Percentiles rank a stretch among this genome's conserved stretches.
Conservation (phyloP, 768 basidiomycete species). For the Lactarius evosmus region DNA sequence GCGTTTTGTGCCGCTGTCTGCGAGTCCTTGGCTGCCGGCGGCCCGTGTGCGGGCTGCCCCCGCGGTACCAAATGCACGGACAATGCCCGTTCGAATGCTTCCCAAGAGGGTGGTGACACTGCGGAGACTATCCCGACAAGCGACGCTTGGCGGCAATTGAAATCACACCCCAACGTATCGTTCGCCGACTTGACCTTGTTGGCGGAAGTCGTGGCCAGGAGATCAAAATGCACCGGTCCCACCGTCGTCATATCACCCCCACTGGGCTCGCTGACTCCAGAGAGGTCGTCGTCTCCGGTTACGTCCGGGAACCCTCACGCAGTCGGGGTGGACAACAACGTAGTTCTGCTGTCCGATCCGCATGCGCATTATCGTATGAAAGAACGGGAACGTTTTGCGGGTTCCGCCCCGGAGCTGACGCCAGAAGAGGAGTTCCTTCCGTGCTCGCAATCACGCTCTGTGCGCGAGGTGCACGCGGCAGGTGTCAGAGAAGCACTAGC, state of each 20-base stretch:
- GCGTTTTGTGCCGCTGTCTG: conserved; percentile 81
- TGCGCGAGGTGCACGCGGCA: conserved; percentile 68
- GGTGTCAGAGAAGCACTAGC: conserved; percentile 74
- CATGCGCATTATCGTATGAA: conserved; percentile 51
- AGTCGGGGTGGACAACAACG: conserved; percentile 32
- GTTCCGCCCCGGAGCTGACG: conserved; percentile 51
- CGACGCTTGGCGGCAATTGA: conserved; percentile 80
- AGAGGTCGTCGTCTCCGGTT: conserved; percentile 42
- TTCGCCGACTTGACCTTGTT: conserved; percentile 81
- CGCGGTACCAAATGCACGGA: conserved; percentile 34
- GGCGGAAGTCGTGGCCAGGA: conserved; percentile 84
- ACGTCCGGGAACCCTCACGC: conserved; percentile 8
- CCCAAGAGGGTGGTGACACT: conserved; percentile 28
- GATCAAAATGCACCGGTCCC: conserved; percentile 74
- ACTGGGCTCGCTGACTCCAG: conserved; percentile 48
- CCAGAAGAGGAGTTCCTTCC: conserved; percentile 59
- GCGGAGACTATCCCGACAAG: conserved; percentile 70
- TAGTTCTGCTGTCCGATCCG: conserved; percentile 51
- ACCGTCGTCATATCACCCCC: conserved; percentile 57
- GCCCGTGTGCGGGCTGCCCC: conserved; percentile 58
- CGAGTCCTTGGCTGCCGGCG: conserved; percentile 51
- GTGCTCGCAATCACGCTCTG: conserved; percentile 51
- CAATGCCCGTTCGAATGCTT: conserved; percentile 23
- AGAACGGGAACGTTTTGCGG: conserved; percentile 37
- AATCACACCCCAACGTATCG: conserved; percentile 83